Conservation (phyloP, 2,329 filamentous ascomycete species). For the Coniosporium tulheliwenetii region DNA sequence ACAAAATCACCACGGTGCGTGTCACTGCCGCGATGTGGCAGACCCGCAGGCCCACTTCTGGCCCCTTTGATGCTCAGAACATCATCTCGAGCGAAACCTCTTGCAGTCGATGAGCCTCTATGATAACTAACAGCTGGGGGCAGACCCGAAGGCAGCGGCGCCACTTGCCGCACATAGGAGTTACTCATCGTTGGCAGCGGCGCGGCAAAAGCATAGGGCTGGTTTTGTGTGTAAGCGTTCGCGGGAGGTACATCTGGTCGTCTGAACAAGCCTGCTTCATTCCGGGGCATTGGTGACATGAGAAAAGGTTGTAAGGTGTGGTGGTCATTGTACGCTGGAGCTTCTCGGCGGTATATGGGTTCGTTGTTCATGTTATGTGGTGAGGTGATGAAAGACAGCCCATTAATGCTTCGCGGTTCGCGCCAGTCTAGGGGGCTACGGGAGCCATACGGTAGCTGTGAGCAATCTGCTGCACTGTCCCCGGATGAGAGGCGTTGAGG, state of each 20-base stretch:
- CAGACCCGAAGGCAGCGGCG: slow-evolving; percentile 1
- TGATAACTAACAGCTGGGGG: background rate
- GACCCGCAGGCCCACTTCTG: background rate
- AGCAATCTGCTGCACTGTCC: slow-evolving; percentile 10
- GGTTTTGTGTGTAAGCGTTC: background rate
- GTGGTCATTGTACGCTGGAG: background rate
- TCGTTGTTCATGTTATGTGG: slow-evolving; percentile 8
- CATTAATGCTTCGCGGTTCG: slow-evolving; percentile 15
- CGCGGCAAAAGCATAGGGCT: background rate
- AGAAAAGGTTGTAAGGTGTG: slow-evolving; percentile 1
- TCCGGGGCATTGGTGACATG: slow-evolving; percentile 3
- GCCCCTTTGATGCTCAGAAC: background rate
- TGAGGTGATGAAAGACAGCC: slow-evolving; percentile 18
- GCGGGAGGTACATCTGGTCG: slow-evolving; percentile 5
- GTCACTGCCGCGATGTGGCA: no score
- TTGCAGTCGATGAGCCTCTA: background rate
- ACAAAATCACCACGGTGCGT: no score
- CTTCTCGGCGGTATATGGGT: slow-evolving; percentile 1
- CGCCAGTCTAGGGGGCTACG: slow-evolving; percentile 5
- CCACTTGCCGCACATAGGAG: background rate
- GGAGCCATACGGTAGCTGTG: slow-evolving; percentile 6
- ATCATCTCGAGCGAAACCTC: background rate
- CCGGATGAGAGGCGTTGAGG: no score
- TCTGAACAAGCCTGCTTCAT: slow-evolving; percentile 5
- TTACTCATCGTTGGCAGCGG: background rate